Evolutionary conservation across 306 rosid genomes (phyloP).

Genomic region (Acacia crassicarpa): DNA sequence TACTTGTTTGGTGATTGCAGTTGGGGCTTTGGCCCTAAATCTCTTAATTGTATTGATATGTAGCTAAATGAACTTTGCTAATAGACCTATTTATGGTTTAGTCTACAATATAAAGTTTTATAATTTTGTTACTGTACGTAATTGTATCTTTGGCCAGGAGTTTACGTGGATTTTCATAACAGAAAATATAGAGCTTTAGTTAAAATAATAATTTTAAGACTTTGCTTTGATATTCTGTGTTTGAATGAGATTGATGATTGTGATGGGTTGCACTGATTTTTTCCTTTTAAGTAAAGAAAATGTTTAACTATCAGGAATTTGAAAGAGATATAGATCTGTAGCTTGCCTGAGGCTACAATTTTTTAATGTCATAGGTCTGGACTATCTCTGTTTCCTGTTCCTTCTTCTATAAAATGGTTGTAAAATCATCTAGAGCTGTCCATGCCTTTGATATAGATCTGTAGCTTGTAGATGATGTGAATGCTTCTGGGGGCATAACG

Average conservation of each 20-base stretch:
- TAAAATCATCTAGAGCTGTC: background rate
- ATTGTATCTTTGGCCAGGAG: background rate
- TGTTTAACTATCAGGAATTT: background rate
- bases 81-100: background rate
- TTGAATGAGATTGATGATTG: background rate
- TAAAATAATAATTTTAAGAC: background rate
- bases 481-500: conserved; percentile 11
- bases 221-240: background rate
- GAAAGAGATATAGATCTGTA: conserved; percentile 5
- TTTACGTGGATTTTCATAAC: background rate
- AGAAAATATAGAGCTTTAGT: background rate
- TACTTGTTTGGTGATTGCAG: background rate
- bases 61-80: background rate
- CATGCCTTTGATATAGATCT: conserved; percentile 14
- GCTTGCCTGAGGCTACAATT: conserved; percentile 1
- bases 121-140: background rate
- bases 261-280: background rate
- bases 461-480: background rate
- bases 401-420: background rate
- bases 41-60: background rate
- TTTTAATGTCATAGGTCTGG: background rate
- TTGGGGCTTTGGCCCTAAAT: too few species aligned
- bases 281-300: background rate
- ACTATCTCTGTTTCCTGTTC: background rate
- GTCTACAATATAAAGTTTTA: background rate